phyloP scores from a whole-genome alignment of 108 stramenopile species.

The Conticribra weissflogii region DNA sequence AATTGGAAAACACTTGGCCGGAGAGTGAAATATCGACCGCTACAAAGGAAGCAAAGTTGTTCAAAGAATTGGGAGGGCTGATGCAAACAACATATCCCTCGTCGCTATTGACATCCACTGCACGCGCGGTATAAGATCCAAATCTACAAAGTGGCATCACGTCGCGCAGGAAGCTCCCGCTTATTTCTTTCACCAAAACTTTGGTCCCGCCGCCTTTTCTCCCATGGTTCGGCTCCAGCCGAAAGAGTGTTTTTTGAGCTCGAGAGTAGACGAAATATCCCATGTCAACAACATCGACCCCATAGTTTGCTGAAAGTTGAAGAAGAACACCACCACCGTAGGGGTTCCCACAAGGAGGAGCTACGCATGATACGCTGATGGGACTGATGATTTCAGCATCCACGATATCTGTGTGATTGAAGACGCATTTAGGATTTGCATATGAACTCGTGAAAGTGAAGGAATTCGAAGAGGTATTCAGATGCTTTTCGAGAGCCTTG shows the following conservation, averaged over 20 bases:
- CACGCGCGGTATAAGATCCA: slow-evolving; percentile 26
- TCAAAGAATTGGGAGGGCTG: slow-evolving; percentile 26
- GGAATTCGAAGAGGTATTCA: slow-evolving; percentile 1
- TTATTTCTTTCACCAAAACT: slow-evolving; percentile 35
- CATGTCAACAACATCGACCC: slow-evolving; percentile 9
- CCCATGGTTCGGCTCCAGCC: slow-evolving; percentile 43
- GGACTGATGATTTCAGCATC: slow-evolving; percentile 18
- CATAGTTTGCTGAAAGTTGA: slow-evolving; percentile 30
- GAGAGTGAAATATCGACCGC: slow-evolving; percentile 33
- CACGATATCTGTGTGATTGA: slow-evolving; percentile 27
- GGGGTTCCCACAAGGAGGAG: slow-evolving; percentile 7
- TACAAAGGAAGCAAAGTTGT: slow-evolving; percentile 17
- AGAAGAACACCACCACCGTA: slow-evolving; percentile 16
- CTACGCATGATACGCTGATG: slow-evolving; percentile 19
- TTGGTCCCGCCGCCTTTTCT: slow-evolving; percentile 37
- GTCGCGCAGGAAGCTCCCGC: not conserved
- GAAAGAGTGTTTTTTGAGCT: slow-evolving; percentile 15
- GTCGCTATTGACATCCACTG: slow-evolving; percentile 23
- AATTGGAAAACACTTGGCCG: slow-evolving; percentile 27
- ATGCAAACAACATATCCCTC: slow-evolving; percentile 34
- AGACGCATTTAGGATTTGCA: slow-evolving; percentile 32
- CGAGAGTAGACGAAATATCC: slow-evolving; percentile 26
- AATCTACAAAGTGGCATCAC: slow-evolving; percentile 37
- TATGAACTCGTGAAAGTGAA: slow-evolving; percentile 25
- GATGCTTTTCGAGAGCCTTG: not conserved